Evolutionary conservation across 805 yeast genomes (phyloP).

Genomic region (Hanseniaspora taiwanica): DNA sequence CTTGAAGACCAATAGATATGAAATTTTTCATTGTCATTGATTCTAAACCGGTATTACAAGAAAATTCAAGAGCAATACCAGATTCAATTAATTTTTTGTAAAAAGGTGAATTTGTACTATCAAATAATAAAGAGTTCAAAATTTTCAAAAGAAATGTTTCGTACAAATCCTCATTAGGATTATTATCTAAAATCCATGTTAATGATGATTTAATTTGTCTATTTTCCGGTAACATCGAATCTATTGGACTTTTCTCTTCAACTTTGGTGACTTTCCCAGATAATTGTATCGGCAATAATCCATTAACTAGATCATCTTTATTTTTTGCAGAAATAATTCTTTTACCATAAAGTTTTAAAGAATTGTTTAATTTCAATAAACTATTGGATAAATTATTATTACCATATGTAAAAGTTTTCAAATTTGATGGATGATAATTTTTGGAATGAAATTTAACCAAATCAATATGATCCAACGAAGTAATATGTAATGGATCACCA

Average conservation of each 20-base stretch:
- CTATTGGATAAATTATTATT: slow-evolving; percentile 51
- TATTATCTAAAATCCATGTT: slow-evolving; percentile 82
- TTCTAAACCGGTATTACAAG: slow-evolving; percentile 82
- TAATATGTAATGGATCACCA: slow-evolving; percentile 79
- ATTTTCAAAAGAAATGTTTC: slow-evolving; percentile 62
- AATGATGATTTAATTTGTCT: slow-evolving; percentile 69
- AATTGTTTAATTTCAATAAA: slow-evolving; percentile 39
- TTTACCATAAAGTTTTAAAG: slow-evolving; percentile 41
- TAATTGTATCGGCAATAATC: no score
- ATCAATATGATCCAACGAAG: slow-evolving; percentile 61
- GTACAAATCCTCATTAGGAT: slow-evolving; percentile 49
- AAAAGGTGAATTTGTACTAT: slow-evolving; percentile 86
- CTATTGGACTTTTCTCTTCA: slow-evolving; percentile 59
- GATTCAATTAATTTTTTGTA: slow-evolving; percentile 79
- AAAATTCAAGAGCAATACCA: slow-evolving; percentile 73
- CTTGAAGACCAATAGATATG: slow-evolving; percentile 79
- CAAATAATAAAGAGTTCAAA: slow-evolving; percentile 57
- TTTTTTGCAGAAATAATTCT: slow-evolving; percentile 22
- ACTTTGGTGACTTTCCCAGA: slow-evolving; percentile 21
- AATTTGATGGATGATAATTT: slow-evolving; percentile 84
- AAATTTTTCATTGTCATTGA: slow-evolving; percentile 62
- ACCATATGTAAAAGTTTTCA: slow-evolving; percentile 82
- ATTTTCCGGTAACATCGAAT: slow-evolving; percentile 54
- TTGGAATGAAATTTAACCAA: slow-evolving; percentile 60
- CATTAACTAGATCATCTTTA: no score